A percentile compares a stretch with the other conserved stretches of the same genome.
These are phyloP conservation scores for Simmondsia chinensis DNA, from an alignment of 148 eudicot genomes.

Conservation along the genomic window DNA sequence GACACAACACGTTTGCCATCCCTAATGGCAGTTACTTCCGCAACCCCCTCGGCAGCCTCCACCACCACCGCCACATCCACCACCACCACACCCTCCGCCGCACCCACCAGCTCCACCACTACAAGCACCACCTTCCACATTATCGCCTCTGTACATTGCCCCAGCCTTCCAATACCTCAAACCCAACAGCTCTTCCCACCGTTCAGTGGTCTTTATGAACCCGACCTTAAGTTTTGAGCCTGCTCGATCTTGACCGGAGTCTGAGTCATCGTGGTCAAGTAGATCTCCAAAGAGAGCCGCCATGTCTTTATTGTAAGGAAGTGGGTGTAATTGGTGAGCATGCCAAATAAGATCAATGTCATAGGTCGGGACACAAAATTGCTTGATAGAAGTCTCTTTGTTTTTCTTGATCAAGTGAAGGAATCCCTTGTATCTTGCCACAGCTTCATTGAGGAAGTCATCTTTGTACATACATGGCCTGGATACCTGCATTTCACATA, in stretches of 20 bases:
- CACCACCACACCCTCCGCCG: too few species aligned
- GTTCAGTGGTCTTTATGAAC: constrained; percentile 10
- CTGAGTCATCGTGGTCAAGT: constrained; percentile 67
- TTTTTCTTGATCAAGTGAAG: constrained; percentile 53
- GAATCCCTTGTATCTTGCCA: constrained; percentile 67
- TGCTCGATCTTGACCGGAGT: constrained; percentile 55
- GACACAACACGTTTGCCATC: too few species aligned
- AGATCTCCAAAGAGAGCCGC: constrained; percentile 32
- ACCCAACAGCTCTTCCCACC: constrained; percentile 11
- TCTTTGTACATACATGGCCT: constrained; percentile 37
- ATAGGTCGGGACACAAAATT: constrained; percentile 63
- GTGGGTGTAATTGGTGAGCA: constrained; percentile 57
- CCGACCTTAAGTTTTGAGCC: constrained; percentile 53
- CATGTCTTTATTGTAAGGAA: constrained; percentile 43
- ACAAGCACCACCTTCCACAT: too few species aligned
- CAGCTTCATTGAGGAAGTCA: constrained; percentile 42
- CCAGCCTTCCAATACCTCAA: constrained; percentile 16
- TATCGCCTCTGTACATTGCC: constrained; percentile 5
- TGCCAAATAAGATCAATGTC: constrained; percentile 79
- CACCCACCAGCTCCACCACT: too few species aligned
- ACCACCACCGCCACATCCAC: too few species aligned
- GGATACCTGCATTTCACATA: constrained; percentile 31
- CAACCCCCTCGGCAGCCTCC: too few species aligned
- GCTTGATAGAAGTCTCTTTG: constrained; percentile 25
- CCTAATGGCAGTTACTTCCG: too few species aligned